Evolutionary conservation across 495 filamentous ascomycete genomes (phyloP), one percentile per base, ranked within the genome.

Genomic region (Tuber aestivum): DNA sequence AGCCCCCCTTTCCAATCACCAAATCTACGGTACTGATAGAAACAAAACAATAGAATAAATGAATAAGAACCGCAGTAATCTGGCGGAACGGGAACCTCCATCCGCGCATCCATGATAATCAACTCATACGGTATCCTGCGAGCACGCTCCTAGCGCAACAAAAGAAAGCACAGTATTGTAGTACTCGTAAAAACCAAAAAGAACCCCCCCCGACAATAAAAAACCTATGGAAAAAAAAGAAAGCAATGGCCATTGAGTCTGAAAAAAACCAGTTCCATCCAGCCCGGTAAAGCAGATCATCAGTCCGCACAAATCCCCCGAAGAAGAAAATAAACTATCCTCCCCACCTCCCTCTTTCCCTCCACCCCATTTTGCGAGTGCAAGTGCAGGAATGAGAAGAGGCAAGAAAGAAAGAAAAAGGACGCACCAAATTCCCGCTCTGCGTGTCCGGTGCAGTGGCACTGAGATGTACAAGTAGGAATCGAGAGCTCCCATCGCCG

Each of bases 11-110:
- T 65, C 56, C 56, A 65, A 65, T 65, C 56, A 65, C 14, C 5
- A 65, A 65, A 65, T 32, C 16, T 18, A 32, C 56, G 32, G n/a
- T 14, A 65, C 32, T 32, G n/a, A n/a, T n/a, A n/a, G n/a, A n/a
- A n/a, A 65, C n/a, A 50, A 27, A 27, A 27, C n/a, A 56, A 32
- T 16, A 10, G 56, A 16, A 65, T 65, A 65, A 10, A 16, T 65
- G 9, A 32, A 65, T 32, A 32, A 18, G 56, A 65, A 65, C 9
- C 12, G 3, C 27, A 32, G 10, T 27, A 2, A 65, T 32, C 12
- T 32, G 32, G 56, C 56, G 56, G 56, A 65, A 65, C 56, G 56
- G 56, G 7, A 65, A 65, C n/a, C 56, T 65, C 56, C 56, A 65
- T n/a, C 56, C 2, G 27, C 12, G 27, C 56, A 65, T 65, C 56